A percentile compares a stretch with the other conserved stretches of the same genome.
Conservation (phyloP, 148 eudicot genomes). For the Cornus kousa region DNA sequence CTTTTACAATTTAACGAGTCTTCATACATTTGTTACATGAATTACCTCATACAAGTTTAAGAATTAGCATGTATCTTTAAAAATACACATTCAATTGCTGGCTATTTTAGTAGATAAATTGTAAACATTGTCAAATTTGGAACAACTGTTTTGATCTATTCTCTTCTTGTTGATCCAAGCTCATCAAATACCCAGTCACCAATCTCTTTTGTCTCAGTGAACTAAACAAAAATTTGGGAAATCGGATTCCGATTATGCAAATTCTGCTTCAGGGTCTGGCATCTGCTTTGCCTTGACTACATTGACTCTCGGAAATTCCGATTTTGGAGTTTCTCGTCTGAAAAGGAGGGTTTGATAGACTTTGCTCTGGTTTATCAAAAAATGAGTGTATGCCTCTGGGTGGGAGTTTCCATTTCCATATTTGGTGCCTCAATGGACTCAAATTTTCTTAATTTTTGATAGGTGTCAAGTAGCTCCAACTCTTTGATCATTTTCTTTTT, state of each 20-base stretch:
- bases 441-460: conserved; percentile 72
- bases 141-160: conserved; percentile 8
- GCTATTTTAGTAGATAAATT: background rate
- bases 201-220: conserved; percentile 61
- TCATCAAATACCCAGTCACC: conserved; percentile 90
- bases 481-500: conserved; percentile 53
- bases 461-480: conserved; percentile 68
- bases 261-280: conserved; percentile 75
- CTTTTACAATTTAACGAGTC: background rate
- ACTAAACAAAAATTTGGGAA: conserved; percentile 57
- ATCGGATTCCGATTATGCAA: conserved; percentile 80
- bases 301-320: conserved; percentile 31
- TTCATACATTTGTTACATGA: background rate
- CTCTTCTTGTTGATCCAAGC: conserved; percentile 44
- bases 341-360: conserved; percentile 17
- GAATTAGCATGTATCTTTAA: background rate
- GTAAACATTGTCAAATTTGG: background rate
- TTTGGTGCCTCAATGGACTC: conserved; percentile 82
- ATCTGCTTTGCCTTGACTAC: conserved; percentile 34
- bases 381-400: conserved; percentile 36
- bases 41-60: background rate
- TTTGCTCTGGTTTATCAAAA: conserved; percentile 40
- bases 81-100: too few species aligned
- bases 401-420: conserved; percentile 67
- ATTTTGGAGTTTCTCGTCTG: conserved; percentile 19